These are phyloP conservation scores for Gigaspora rosea DNA, from an alignment of 192 early-diverging fungal genomes.

Conservation along the genomic window DNA sequence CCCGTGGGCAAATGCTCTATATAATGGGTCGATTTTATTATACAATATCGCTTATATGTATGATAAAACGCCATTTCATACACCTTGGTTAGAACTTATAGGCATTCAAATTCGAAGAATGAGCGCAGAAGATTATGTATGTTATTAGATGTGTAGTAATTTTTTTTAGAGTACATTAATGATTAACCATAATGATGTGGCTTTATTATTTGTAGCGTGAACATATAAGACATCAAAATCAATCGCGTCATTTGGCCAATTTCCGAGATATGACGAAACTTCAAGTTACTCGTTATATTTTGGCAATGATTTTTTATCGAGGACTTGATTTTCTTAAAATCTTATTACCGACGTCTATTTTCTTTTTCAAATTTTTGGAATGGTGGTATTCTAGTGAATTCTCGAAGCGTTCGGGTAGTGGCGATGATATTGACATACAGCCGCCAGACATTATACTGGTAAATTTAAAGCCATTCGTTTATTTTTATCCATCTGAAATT, in stretches of 20 bases:
- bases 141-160: slow-evolving; percentile 28
- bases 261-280: slow-evolving; percentile 23
- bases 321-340: slow-evolving; percentile 75
- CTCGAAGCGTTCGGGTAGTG: slow-evolving; percentile 53
- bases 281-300: slow-evolving; percentile 31
- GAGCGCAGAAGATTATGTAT: slow-evolving; percentile 80
- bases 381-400: slow-evolving; percentile 95
- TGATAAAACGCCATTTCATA: slow-evolving; percentile 78
- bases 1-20: slow-evolving; percentile 71
- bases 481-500: neutral
- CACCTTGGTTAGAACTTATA: slow-evolving; percentile 81
- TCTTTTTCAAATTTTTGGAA: slow-evolving; percentile 92
- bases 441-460: slow-evolving; percentile 75
- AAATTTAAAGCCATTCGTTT: slow-evolving; percentile 24
- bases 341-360: slow-evolving; percentile 84
- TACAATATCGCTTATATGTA: slow-evolving; percentile 86
- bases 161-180: neutral
- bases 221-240: neutral
- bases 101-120: slow-evolving; percentile 79
- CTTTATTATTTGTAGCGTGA: slow-evolving; percentile 31
- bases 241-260: neutral
- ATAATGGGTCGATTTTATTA: slow-evolving; percentile 62
- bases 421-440: slow-evolving; percentile 57
- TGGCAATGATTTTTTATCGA: slow-evolving; percentile 50
- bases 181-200: neutral